phyloP scores from a whole-genome alignment of 306 rosid genomes.

The Bauhinia variegata region DNA sequence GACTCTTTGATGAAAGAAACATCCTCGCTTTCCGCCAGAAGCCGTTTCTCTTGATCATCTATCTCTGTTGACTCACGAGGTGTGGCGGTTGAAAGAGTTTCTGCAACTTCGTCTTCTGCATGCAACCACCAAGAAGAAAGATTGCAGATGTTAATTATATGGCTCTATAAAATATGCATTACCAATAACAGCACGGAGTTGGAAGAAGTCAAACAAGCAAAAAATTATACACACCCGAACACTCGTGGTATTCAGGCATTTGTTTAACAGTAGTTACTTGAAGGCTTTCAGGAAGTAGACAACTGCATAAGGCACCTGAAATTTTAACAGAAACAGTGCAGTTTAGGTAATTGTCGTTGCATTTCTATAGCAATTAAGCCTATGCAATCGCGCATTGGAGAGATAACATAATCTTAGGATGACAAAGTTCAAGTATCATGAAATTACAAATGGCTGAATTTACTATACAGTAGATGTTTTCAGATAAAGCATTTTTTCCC shows the following conservation, averaged over 20 bases:
- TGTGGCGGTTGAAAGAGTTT: slow-evolving; percentile 55
- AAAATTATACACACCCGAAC: slow-evolving; percentile 60
- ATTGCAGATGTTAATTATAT: slow-evolving; percentile 33
- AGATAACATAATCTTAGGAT: too few relatives aligned
- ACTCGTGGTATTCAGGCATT: slow-evolving; percentile 73
- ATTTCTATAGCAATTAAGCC: too few relatives aligned
- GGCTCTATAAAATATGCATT: too few relatives aligned
- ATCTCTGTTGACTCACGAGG: slow-evolving; percentile 53
- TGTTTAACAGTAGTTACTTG: slow-evolving; percentile 80
- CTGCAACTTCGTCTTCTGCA: slow-evolving; percentile 70
- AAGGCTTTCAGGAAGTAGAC: slow-evolving; percentile 95
- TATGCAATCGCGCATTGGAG: neutral
- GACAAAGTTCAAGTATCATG: too few relatives aligned
- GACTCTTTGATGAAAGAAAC: slow-evolving; percentile 63
- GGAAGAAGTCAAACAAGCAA: neutral
- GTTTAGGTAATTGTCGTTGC: too few relatives aligned
- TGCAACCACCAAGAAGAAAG: slow-evolving; percentile 34
- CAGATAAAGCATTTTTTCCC: too few relatives aligned
- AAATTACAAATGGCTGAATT: too few relatives aligned
- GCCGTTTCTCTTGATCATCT: slow-evolving; percentile 65
- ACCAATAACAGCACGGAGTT: slow-evolving; percentile 14
- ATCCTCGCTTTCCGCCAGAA: slow-evolving; percentile 58
- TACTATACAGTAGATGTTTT: too few relatives aligned
- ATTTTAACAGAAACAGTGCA: slow-evolving; percentile 30
- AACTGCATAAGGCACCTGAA: slow-evolving; percentile 88